These are phyloP conservation scores for Apiotrichum brassicae DNA, from an alignment of 1,284 basidiomycete species.

Conservation along the genomic window DNA sequence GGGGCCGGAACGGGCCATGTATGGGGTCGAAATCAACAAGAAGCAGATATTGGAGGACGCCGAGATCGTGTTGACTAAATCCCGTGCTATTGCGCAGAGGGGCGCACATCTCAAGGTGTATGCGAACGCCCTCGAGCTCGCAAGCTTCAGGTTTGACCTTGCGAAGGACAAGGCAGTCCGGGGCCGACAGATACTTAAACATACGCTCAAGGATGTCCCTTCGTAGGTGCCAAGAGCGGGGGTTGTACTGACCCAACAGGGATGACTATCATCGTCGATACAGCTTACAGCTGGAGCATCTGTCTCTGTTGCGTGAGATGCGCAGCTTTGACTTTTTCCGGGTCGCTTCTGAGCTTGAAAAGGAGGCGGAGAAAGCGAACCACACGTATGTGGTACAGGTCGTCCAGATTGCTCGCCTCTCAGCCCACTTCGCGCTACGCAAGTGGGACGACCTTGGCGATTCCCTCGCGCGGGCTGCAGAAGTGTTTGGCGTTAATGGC, in stretches of 20 bases:
- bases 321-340: constrained; percentile 20
- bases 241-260: constrained; percentile 1
- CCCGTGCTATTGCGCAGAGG: constrained; percentile 17
- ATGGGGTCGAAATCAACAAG: constrained; percentile 9
- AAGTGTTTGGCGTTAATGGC: constrained; percentile 1
- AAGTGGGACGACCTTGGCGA: constrained; percentile 30
- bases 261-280: constrained; percentile 25
- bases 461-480: constrained; percentile 15
- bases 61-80: constrained; percentile 19
- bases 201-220: constrained; percentile 14
- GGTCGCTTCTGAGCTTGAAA: constrained; percentile 21
- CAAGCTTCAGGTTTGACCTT: constrained; percentile 23
- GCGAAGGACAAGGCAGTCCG: constrained; percentile 23
- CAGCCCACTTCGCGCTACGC: constrained; percentile 25
- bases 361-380: constrained; percentile 14
- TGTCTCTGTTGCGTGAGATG: constrained; percentile 19
- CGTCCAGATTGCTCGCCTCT: constrained; percentile 20
- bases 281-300: constrained; percentile 23
- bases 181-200: constrained; percentile 24
- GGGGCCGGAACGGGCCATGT: background rate
- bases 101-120: constrained; percentile 18
- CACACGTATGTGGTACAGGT: constrained; percentile 26
- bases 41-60: constrained; percentile 20
- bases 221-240: background rate
- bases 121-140: constrained; percentile 23